phyloP scores from a whole-genome alignment of 2,329 filamentous ascomycete genomes.

The Albophoma yamanashiensis region DNA sequence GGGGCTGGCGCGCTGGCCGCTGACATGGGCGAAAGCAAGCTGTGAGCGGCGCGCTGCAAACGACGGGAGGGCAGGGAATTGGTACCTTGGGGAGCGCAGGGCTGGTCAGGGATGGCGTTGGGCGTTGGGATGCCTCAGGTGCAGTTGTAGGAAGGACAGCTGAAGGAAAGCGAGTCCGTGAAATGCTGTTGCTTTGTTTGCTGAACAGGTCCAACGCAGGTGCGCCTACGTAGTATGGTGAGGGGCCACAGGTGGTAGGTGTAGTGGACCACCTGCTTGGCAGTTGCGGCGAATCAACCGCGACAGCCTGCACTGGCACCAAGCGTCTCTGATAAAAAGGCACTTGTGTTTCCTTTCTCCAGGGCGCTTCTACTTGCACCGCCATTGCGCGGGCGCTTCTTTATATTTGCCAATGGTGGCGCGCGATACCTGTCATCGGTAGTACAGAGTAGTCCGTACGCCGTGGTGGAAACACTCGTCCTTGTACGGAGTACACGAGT shows the following conservation, averaged over 20 bases:
- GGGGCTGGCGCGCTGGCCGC: background rate
- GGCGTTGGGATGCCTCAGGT: background rate
- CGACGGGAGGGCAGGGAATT: background rate
- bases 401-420: background rate
- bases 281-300: no score
- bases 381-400: background rate
- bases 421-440: no score
- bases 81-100: background rate
- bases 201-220: background rate
- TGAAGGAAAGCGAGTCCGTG: background rate
- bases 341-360: background rate
- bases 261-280: background rate
- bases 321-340: background rate
- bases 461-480: no score
- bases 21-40: background rate
- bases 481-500: no score
- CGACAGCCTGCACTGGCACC: background rate
- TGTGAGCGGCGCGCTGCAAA: background rate
- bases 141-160: background rate
- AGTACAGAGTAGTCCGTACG: no score
- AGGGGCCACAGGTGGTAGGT: background rate
- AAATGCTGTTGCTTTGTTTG: background rate
- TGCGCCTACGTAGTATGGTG: no score
- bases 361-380: background rate
- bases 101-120: background rate